Evolutionary conservation across 2,329 filamentous ascomycete species (phyloP).

Genomic region (Paecilomyces fulvus): DNA sequence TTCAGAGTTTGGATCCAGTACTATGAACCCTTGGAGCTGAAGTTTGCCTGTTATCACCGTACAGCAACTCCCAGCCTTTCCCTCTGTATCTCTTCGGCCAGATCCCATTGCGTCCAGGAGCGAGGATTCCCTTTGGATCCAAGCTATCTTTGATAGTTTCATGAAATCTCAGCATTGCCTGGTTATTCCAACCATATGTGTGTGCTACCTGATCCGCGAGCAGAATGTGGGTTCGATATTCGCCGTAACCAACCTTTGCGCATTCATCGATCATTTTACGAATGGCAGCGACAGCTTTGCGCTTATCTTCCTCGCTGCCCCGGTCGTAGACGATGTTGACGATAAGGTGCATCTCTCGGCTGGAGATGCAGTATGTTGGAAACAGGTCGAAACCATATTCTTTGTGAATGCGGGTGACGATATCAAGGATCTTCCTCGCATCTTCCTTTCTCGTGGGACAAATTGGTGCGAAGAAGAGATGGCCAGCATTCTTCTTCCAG

Average conservation of each 20-base stretch:
- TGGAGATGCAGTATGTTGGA: constrained; percentile 14
- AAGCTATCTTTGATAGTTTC: constrained; percentile 39
- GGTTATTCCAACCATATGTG: constrained; percentile 36
- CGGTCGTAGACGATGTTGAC: constrained; percentile 26
- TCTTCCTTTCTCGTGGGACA: constrained; percentile 22
- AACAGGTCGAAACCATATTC: constrained; percentile 14
- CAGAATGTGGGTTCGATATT: constrained; percentile 41
- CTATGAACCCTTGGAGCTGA: neutral
- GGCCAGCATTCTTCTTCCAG: constrained; percentile 26
- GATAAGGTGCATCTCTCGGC: constrained; percentile 26
- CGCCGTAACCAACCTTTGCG: constrained; percentile 36
- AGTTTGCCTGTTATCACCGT: neutral
- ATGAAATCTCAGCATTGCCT: constrained; percentile 35
- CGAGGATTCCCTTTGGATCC: constrained; percentile 40
- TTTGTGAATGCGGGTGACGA: constrained; percentile 15
- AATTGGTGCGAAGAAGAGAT: constrained; percentile 29
- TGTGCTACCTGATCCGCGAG: constrained; percentile 39
- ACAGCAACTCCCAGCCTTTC: constrained; percentile 3
- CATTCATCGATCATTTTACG: constrained; percentile 26
- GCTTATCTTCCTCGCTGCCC: constrained; percentile 14
- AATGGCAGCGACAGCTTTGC: constrained; percentile 17
- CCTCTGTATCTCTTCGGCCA: constrained; percentile 17
- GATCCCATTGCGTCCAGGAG: constrained; percentile 39
- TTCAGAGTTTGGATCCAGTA: neutral
- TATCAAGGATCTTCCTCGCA: constrained; percentile 17